Percentiles rank a stretch among this genome's conserved stretches.
Conservation (phyloP, 177 flowering plant genomes). For the Vitis hybrid region DNA sequence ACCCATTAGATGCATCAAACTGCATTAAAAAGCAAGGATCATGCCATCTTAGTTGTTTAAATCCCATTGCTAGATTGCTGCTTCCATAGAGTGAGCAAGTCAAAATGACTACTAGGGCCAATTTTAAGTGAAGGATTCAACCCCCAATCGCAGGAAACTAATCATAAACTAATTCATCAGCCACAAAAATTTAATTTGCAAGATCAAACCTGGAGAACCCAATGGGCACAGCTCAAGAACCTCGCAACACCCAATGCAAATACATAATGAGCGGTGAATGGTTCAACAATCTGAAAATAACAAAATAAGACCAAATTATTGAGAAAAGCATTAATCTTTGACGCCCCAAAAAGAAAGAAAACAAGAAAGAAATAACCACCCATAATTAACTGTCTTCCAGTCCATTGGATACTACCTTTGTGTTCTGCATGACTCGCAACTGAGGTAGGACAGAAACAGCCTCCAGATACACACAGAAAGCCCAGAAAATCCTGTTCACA, state of each 20-base stretch:
- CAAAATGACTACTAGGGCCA: too few species aligned
- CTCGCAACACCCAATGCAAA: conserved; percentile 97
- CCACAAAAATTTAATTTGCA: background rate
- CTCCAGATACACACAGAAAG: conserved; percentile 93
- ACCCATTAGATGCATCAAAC: background rate
- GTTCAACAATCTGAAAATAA: conserved; percentile 84
- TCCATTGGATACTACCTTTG: conserved; percentile 55
- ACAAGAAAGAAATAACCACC: too few species aligned
- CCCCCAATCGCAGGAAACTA: background rate
- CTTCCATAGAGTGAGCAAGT: too few species aligned
- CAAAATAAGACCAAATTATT: background rate
- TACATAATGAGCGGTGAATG: conserved; percentile 98
- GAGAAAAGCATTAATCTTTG: background rate
- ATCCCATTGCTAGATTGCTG: too few species aligned
- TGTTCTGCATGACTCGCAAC: conserved; percentile 95
- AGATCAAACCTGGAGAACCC: conserved; percentile 94
- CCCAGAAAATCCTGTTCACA: conserved; percentile 78
- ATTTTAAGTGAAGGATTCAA: background rate
- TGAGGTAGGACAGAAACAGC: conserved; percentile 96
- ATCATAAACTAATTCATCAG: background rate
- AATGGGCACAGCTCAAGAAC: conserved; percentile 98
- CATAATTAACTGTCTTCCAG: background rate
- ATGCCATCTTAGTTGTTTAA: too few species aligned
- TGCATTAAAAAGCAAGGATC: background rate
- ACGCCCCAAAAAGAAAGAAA: too few species aligned